phyloP scores from a whole-genome alignment of 1,139 yeast species.

The Geotrichum europaeum region DNA sequence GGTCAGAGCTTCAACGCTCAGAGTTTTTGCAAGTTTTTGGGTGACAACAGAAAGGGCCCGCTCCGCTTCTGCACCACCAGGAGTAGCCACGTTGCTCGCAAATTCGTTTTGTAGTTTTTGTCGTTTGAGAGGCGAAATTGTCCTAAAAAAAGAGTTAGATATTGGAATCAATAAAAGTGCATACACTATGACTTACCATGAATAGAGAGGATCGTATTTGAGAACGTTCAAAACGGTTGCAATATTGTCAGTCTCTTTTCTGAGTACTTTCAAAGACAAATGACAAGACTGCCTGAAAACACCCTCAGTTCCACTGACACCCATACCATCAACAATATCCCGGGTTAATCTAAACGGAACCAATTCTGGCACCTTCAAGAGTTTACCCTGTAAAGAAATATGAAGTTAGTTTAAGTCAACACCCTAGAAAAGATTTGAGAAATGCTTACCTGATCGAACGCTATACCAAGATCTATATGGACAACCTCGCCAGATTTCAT shows the following conservation, averaged over 20 bases:
- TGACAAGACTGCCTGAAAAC: constrained; percentile 68
- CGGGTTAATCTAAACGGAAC: constrained; percentile 90
- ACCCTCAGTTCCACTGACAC: constrained; percentile 76
- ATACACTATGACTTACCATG: constrained; percentile 59
- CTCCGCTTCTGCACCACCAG: constrained; percentile 67
- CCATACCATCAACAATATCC: constrained; percentile 90
- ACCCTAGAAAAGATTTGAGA: neutral
- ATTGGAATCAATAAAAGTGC: neutral
- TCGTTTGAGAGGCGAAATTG: constrained; percentile 36
- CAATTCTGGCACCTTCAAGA: constrained; percentile 80
- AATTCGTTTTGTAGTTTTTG: constrained; percentile 44
- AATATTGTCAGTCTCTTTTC: constrained; percentile 63
- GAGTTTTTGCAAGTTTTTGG: constrained; percentile 63
- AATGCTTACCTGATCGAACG: constrained; percentile 54
- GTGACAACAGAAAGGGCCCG: constrained; percentile 70
- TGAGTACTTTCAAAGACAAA: constrained; percentile 60
- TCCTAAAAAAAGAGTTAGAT: constrained; percentile 21
- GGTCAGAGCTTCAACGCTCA: constrained; percentile 80
- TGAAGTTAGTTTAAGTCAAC: neutral
- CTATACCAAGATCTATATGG: constrained; percentile 93
- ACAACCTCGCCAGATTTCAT: constrained; percentile 78
- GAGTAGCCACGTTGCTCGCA: constrained; percentile 18
- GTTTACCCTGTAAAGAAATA: constrained; percentile 48
- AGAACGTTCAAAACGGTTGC: constrained; percentile 79
- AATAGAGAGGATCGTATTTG: constrained; percentile 86